Evolutionary conservation across 139 green algal genomes (phyloP), one percentile per base, ranked within the genome.

Genomic region (Gonium pectorale): DNA sequence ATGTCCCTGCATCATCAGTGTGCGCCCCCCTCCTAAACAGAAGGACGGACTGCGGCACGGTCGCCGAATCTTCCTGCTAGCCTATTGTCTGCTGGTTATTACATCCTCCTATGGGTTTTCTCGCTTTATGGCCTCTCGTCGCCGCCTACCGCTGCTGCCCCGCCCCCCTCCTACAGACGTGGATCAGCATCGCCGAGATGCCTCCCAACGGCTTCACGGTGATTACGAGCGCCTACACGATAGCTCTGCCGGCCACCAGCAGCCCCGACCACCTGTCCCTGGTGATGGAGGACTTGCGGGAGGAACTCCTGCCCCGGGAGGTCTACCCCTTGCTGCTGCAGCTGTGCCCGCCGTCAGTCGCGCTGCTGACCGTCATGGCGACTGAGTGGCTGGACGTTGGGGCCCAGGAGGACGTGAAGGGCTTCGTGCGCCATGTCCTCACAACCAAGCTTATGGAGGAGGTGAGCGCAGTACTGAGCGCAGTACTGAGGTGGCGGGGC

Each of bases 101-200:
- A n/a, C n/a, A n/a, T n/a, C n/a, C n/a, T n/a, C n/a, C n/a, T n/a
- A n/a, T n/a, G n/a, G n/a, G n/a, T n/a, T n/a, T n/a, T n/a, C n/a
- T n/a, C n/a, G n/a, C n/a, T n/a, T n/a, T n/a, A n/a, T n/a, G n/a
- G n/a, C n/a, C n/a, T n/a, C n/a, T n/a, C n/a, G n/a, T n/a, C n/a
- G n/a, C n/a, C n/a, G n/a, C n/a, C n/a, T n/a, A n/a, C n/a, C n/a
- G n/a, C n/a, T n/a, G n/a, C n/a, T n/a, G n/a, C n/a, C n/a, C n/a
- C n/a, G n/a, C n/a, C n/a, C n/a, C n/a, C n/a, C n/a, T n/a, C n/a
- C n/a, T n/a, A n/a, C n/a, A 79, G 0, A 64, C 69, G 29, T 79
- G 69, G 69, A 44, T 79, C n/a, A 63, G 46, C 69, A 44, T 79
- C n/a, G 69, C 69, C 44, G n/a, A 63, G 44, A 78, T 78, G 68